Conservation (phyloP, 352 stramenopile species). For the Pythium diclinum region DNA sequence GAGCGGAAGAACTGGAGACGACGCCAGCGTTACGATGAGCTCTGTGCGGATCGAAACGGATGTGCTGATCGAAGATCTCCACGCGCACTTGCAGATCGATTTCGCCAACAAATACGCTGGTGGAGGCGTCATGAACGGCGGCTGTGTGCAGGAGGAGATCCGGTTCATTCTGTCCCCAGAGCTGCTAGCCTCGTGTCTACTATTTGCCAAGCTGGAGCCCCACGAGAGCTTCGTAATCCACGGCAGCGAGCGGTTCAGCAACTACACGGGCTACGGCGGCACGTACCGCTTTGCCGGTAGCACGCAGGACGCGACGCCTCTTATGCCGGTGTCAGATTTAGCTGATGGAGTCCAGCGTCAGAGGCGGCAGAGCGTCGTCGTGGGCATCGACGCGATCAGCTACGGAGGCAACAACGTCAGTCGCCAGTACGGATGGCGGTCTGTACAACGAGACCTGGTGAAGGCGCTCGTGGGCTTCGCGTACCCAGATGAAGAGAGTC, state of each 20-base stretch:
- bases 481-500: constrained; percentile 28
- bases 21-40: constrained; percentile 10
- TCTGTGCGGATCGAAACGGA: constrained; percentile 36
- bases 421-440: constrained; percentile 42
- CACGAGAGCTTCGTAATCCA: constrained; percentile 74
- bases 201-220: constrained; percentile 58
- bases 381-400: constrained; percentile 72
- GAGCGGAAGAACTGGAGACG: background rate
- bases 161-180: constrained; percentile 75
- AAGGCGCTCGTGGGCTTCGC: constrained; percentile 70
- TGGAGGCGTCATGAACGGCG: constrained; percentile 64
- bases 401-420: constrained; percentile 40
- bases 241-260: constrained; percentile 56
- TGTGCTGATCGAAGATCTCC: constrained; percentile 61
- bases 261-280: constrained; percentile 56
- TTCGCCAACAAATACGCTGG: constrained; percentile 83
- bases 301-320: constrained; percentile 32
- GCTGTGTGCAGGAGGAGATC: constrained; percentile 84
- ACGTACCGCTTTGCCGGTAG: constrained; percentile 51
- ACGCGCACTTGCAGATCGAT: constrained; percentile 67
- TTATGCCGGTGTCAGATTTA: background rate
- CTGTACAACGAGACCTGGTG: constrained; percentile 62
- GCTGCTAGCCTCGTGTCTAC: constrained; percentile 57
- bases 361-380: constrained; percentile 46
- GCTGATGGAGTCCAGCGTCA: constrained; percentile 3